phyloP scores from a whole-genome alignment of 805 yeast species.

The Myxozyma lipomycoides region DNA sequence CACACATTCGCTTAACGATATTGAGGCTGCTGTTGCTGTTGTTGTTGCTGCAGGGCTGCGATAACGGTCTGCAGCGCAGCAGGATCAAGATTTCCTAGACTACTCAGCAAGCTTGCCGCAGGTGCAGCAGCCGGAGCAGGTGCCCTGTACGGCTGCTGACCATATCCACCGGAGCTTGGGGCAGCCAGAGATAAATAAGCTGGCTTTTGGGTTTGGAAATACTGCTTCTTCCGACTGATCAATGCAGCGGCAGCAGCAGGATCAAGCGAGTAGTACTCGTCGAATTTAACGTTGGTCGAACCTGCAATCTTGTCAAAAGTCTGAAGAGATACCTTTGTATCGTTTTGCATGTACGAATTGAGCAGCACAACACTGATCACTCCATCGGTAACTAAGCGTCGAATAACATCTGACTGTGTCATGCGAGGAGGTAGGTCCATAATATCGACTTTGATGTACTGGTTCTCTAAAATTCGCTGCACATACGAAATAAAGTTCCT shows the following conservation, averaged over 20 bases:
- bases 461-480: slow-evolving; percentile 40
- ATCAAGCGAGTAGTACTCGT: slow-evolving; percentile 66
- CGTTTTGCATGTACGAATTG: slow-evolving; percentile 43
- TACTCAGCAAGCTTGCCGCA: slow-evolving; percentile 29
- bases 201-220: not conserved
- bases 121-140: slow-evolving; percentile 3
- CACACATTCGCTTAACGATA: not conserved
- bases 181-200: not conserved
- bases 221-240: slow-evolving; percentile 36
- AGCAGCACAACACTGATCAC: slow-evolving; percentile 66
- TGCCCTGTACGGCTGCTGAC: slow-evolving; percentile 5
- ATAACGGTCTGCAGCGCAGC: slow-evolving; percentile 58
- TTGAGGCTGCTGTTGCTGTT: slow-evolving; percentile 17
- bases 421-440: slow-evolving; percentile 44
- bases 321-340: slow-evolving; percentile 58
- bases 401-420: slow-evolving; percentile 49
- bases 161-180: slow-evolving; percentile 3
- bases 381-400: slow-evolving; percentile 78
- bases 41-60: slow-evolving; percentile 32
- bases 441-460: slow-evolving; percentile 43
- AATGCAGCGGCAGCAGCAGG: slow-evolving; percentile 62
- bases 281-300: slow-evolving; percentile 61
- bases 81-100: slow-evolving; percentile 75
- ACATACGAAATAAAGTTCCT: slow-evolving; percentile 44
- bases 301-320: slow-evolving; percentile 68